These are phyloP conservation scores for Apiotrichum porosum DNA, from an alignment of 1,284 basidiomycete species.

Conservation along the genomic window DNA sequence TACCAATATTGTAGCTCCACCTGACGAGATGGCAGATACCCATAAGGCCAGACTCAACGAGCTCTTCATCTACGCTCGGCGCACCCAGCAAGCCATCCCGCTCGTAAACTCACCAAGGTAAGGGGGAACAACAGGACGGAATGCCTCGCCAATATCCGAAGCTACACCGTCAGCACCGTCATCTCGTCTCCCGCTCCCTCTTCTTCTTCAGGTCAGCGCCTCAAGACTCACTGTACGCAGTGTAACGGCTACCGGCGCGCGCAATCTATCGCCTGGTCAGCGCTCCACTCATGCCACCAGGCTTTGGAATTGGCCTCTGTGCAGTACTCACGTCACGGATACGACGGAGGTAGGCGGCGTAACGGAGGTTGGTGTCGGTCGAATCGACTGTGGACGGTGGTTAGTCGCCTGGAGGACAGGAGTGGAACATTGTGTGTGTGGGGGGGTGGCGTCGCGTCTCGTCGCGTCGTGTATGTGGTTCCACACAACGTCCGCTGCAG, in stretches of 20 bases:
- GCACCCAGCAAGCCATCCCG: background rate
- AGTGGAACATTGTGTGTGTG: no score
- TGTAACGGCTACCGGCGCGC: constrained; percentile 67
- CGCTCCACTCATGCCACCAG: no score
- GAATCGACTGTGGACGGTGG: constrained; percentile 33
- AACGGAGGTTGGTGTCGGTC: constrained; percentile 46
- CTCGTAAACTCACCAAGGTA: constrained; percentile 52
- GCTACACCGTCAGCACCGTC: constrained; percentile 55
- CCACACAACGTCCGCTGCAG: no score
- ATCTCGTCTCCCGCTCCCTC: no score
- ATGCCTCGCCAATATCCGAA: constrained; percentile 87
- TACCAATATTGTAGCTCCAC: no score
- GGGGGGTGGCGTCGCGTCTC: no score
- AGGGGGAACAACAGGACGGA: constrained; percentile 78
- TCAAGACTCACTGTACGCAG: constrained; percentile 64
- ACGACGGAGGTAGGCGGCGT: constrained; percentile 70
- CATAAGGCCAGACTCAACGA: no score
- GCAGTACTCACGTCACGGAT: constrained; percentile 64
- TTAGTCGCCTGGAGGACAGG: background rate
- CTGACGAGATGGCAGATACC: no score
- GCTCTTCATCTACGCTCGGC: no score
- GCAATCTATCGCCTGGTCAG: no score
- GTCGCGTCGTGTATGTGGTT: no score
- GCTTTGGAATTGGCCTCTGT: no score
- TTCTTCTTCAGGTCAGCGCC: background rate